These are phyloP conservation scores for Phanerodontia chrysosporium DNA, from an alignment of 768 basidiomycete species.

Conservation along the genomic window DNA sequence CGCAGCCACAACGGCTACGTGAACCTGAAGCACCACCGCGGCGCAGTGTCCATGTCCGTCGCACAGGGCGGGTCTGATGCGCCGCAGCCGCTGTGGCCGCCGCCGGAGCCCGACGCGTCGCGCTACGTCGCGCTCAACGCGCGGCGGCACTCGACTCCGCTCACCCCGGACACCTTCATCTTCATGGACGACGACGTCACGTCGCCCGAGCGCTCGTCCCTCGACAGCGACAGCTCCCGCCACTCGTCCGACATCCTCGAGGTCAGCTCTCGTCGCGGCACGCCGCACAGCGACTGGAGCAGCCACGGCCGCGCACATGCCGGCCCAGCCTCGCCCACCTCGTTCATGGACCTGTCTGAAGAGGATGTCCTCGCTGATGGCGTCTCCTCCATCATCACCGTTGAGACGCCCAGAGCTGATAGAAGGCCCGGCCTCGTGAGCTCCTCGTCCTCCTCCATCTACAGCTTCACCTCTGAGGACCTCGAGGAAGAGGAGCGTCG, in stretches of 20 bases:
- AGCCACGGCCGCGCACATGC: conserved; percentile 5
- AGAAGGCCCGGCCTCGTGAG: conserved; percentile 41
- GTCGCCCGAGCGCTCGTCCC: not conserved
- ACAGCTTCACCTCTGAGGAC: conserved; percentile 34
- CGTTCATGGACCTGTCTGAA: conserved; percentile 70
- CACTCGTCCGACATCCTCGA: conserved; percentile 14
- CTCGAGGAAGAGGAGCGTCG: conserved; percentile 58
- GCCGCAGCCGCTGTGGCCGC: conserved; percentile 28
- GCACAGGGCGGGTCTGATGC: conserved; percentile 12
- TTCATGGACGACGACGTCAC: conserved; percentile 15
- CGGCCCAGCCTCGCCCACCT: conserved; percentile 34
- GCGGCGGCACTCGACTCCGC: conserved; percentile 54
- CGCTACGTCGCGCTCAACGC: conserved; percentile 25
- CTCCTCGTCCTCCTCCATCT: conserved; percentile 25
- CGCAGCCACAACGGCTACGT: conserved; percentile 2
- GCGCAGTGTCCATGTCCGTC: conserved; percentile 23
- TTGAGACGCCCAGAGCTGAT: conserved; percentile 27
- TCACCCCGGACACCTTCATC: conserved; percentile 42
- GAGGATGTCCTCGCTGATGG: conserved; percentile 41
- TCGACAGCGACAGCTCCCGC: conserved; percentile 1
- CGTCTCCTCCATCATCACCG: conserved; percentile 26
- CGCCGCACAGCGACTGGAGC: conserved; percentile 14
- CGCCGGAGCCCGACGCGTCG: conserved; percentile 25
- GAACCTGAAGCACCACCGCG: conserved; percentile 19
- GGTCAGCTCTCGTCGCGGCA: conserved; percentile 19